Base-by-base conservation (phyloP, 768 basidiomycete species). In the Mycena metata region DNA sequence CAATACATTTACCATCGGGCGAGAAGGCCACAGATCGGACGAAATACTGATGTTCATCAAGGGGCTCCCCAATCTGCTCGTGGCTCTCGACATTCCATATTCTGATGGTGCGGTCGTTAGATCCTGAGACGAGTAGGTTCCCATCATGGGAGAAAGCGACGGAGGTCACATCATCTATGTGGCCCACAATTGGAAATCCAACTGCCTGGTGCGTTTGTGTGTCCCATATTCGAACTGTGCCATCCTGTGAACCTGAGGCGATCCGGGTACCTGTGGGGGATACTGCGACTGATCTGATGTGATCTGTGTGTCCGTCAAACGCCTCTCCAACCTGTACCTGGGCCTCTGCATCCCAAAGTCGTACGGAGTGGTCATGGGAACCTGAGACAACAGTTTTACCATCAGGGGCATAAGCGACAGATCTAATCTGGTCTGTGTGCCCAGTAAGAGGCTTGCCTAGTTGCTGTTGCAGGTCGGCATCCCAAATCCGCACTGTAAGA, bases 401-500 rank as follows among this genome's bases (percentile, higher is more conserved):
- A 21, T 55, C n/a, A 21, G 16, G 35, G 9, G 54, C 36, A 21
- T 39, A 55, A 11, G 42, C 17, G 6, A 58, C 24, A 21, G 41
- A 58, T 2, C 1, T 2, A 11, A 58, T 42, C 9, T 1, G 2
- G 2, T 10, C 8, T 5, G 23, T 30, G 24, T 58, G 56, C 3
- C 56, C 56, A 8, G 1, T 13, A 2, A 58, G 41, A 8, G 13
- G 5, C 5, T 30, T 30, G 7, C 56, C 56, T n/a, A 35, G 2
- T 15, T 60, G 30, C 35, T 15, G 2, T 5, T 50, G 46, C 8
- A 35, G 47, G 3, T 49, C 5, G 0, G 21, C 33, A 36, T 60
- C 47, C 59, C 59, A 60, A 1, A 60, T 49, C 2, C 59, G 59
- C 23, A 49, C 15, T 6, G 59, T 60, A 5, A 39, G 12, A 36